phyloP scores from a whole-genome alignment of 352 stramenopile species.

The Phytophthora rubi region DNA sequence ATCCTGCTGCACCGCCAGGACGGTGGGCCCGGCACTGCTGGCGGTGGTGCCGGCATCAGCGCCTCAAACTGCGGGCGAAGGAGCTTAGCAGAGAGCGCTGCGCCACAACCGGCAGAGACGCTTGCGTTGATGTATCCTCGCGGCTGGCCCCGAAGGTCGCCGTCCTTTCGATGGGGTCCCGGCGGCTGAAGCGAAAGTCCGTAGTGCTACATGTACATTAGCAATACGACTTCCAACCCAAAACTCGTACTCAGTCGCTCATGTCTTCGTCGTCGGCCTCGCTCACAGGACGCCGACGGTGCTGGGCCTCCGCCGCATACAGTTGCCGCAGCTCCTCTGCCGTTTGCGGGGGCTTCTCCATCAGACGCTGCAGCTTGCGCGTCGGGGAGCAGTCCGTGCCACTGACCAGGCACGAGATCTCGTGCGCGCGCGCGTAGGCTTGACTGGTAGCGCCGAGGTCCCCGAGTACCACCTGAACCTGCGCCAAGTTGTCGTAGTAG shows the following conservation, averaged over 20 bases:
- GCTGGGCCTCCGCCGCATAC: conserved; percentile 58
- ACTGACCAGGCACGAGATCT: conserved; percentile 69
- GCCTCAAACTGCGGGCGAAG: neutral
- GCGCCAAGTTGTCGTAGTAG: conserved; percentile 86
- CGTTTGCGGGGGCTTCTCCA: conserved; percentile 68
- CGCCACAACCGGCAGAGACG: neutral
- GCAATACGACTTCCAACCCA: conserved; percentile 7
- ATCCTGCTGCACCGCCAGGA: conserved; percentile 20
- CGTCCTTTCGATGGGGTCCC: neutral
- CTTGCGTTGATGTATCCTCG: conserved; percentile 2
- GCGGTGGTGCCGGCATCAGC: neutral
- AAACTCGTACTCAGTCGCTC: conserved; percentile 19
- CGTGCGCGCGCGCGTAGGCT: conserved; percentile 62
- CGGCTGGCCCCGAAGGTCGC: neutral
- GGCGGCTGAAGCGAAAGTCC: neutral
- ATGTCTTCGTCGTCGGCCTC: conserved; percentile 44
- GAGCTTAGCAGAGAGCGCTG: neutral
- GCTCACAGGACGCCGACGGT: conserved; percentile 34
- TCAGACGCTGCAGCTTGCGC: conserved; percentile 61
- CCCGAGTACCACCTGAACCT: conserved; percentile 71
- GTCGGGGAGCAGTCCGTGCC: conserved; percentile 66
- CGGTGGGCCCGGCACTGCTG: neutral
- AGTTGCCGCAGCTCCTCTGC: conserved; percentile 64
- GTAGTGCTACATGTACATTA: neutral
- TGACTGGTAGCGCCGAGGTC: conserved; percentile 54